Conservation (phyloP, 805 yeast species). For the Candida tallmaniae region DNA sequence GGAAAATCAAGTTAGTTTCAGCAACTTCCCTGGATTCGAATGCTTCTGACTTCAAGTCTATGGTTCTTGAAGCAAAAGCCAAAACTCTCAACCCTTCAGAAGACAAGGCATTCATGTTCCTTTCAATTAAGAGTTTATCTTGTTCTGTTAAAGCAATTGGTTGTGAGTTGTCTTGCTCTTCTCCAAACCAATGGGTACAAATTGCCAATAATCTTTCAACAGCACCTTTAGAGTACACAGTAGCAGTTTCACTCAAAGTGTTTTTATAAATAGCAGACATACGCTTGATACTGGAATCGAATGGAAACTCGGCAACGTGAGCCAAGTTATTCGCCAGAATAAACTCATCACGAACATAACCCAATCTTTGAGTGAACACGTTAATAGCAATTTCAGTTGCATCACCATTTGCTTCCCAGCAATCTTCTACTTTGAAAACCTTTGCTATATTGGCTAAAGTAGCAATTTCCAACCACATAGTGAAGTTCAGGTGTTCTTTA, state of each 20-base stretch:
- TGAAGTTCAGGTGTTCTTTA: conserved; percentile 21
- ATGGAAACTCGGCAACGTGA: conserved; percentile 26
- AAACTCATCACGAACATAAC: conserved; percentile 17
- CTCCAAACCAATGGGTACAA: conserved; percentile 22
- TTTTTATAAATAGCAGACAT: conserved; percentile 24
- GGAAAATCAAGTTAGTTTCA: conserved; percentile 21
- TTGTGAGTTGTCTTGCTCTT: conserved; percentile 6
- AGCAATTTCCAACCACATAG: conserved; percentile 58
- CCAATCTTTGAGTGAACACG: conserved; percentile 26
- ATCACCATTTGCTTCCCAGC: conserved; percentile 64
- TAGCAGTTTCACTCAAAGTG: conserved; percentile 1
- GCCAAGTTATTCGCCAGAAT: conserved; percentile 12
- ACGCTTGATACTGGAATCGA: conserved; percentile 29
- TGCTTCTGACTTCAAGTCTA: conserved; percentile 12
- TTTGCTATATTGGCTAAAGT: conserved; percentile 78
- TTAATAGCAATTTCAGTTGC: conserved; percentile 34
- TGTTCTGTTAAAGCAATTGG: conserved; percentile 16
- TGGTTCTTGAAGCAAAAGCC: conserved; percentile 25
- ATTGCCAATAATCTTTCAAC: conserved; percentile 25
- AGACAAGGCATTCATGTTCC: conserved; percentile 23
- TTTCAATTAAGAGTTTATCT: conserved; percentile 18
- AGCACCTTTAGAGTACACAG: conserved; percentile 28
- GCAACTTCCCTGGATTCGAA: conserved; percentile 15
- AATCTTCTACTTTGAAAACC: conserved; percentile 45
- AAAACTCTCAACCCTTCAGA: conserved; percentile 28